Percentiles rank a stretch among this genome's conserved stretches.
phyloP scores from a whole-genome alignment of 176 grass and related monocot species.

The Hsuehochloa calcarea region DNA sequence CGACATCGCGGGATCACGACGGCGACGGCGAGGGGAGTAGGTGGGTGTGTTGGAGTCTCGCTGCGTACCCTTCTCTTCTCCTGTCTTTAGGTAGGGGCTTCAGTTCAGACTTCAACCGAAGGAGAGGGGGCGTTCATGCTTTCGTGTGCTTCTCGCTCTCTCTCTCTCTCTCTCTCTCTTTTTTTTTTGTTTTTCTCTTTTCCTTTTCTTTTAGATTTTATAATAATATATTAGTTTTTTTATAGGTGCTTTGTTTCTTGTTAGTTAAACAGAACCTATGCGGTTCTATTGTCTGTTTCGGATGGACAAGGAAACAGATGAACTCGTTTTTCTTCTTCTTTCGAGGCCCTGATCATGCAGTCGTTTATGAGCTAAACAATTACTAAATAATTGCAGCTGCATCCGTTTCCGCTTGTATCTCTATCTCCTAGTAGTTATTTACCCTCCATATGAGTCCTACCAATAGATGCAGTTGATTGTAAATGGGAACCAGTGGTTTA shows the following conservation, averaged over 20 bases:
- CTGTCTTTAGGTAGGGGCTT: constrained; percentile 13
- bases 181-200: no score
- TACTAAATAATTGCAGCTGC: no score
- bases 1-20: constrained; percentile 46
- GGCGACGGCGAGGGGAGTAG: background rate
- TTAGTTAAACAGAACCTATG: background rate
- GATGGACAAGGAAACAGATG: background rate
- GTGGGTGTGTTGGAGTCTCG: background rate
- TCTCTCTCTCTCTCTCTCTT: no score
- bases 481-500: background rate
- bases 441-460: no score
- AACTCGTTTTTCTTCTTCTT: no score
- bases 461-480: background rate
- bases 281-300: constrained; percentile 9
- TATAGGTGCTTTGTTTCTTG: background rate
- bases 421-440: no score
- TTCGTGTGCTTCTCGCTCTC: background rate
- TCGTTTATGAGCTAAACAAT: background rate
- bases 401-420: no score
- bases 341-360: background rate
- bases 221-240: background rate
- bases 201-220: background rate
- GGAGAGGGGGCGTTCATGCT: background rate
- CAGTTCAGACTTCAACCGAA: constrained; percentile 30
- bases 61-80: background rate